A percentile compares a stretch with the other conserved stretches of the same genome.
These are phyloP conservation scores for Candida krabiensis DNA, from an alignment of 805 yeast genomes.

Conservation along the genomic window DNA sequence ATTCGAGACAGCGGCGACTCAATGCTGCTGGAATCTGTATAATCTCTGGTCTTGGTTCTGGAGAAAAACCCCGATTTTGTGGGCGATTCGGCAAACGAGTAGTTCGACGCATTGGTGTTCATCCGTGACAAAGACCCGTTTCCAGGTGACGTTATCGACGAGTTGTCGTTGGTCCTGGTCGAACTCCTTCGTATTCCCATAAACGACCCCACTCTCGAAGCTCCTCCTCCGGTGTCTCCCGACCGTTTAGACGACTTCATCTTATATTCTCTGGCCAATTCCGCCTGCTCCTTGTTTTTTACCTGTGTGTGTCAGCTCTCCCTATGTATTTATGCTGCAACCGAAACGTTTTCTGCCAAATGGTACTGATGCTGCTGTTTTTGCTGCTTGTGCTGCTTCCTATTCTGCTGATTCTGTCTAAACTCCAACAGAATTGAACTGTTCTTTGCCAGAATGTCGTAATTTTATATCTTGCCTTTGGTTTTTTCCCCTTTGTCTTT, in stretches of 20 bases:
- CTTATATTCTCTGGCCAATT: not conserved
- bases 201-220: conserved; percentile 21
- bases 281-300: too few species aligned
- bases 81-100: conserved; percentile 21
- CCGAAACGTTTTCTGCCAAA: too few species aligned
- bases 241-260: conserved; percentile 20
- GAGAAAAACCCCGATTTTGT: conserved; percentile 22
- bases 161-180: conserved; percentile 9
- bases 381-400: too few species aligned
- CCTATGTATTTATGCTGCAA: too few species aligned
- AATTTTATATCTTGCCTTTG: too few species aligned
- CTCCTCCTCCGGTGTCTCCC: conserved; percentile 14
- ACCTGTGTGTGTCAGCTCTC: too few species aligned
- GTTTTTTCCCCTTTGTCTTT: too few species aligned
- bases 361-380: too few species aligned
- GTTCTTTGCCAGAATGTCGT: too few species aligned
- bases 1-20: conserved; percentile 29
- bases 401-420: too few species aligned
- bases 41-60: conserved; percentile 14
- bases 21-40: conserved; percentile 19
- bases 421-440: too few species aligned
- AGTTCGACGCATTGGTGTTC: conserved; percentile 15
- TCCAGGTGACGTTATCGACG: conserved; percentile 3
- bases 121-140: conserved; percentile 17
- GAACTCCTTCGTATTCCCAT: conserved; percentile 24